These are phyloP conservation scores for Cryptococcus amylolentus DNA, from an alignment of 1,284 basidiomycete species.

Conservation along the genomic window DNA sequence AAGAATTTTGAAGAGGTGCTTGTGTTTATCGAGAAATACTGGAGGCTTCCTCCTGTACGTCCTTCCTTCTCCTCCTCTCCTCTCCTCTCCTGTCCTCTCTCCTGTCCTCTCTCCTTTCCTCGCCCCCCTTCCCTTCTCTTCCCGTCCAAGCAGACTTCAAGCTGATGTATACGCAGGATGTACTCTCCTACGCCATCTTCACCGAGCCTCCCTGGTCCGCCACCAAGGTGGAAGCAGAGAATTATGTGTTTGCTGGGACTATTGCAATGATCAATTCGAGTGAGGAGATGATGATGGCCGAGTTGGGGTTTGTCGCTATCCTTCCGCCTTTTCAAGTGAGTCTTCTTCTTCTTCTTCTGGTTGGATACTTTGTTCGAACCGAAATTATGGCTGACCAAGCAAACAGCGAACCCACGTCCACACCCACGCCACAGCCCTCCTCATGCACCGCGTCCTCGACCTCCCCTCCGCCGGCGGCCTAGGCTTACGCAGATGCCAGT, in stretches of 20 bases:
- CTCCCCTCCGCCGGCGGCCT: constrained; percentile 31
- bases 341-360: not conserved
- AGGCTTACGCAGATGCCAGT: constrained; percentile 40
- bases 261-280: constrained; percentile 29
- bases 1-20: constrained; percentile 26
- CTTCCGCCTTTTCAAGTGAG: constrained; percentile 35
- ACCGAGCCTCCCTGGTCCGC: constrained; percentile 23
- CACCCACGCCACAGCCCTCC: constrained; percentile 37
- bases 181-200: constrained; percentile 33
- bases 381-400: not conserved
- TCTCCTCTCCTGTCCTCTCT: too few relatives aligned
- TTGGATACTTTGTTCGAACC: not conserved
- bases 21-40: constrained; percentile 25
- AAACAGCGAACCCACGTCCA: constrained; percentile 31
- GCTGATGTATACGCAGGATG: constrained; percentile 6
- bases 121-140: constrained; percentile 12
- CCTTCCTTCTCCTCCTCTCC: not conserved
- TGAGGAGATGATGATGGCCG: constrained; percentile 26
- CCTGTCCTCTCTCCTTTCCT: too few relatives aligned
- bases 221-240: constrained; percentile 17
- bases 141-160: not conserved
- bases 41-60: constrained; percentile 23
- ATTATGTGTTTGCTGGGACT: constrained; percentile 38
- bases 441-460: constrained; percentile 41
- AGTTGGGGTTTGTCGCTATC: constrained; percentile 40